Evolutionary conservation across 169 alveolate genomes (phyloP).

Genomic region (Eimeria necatrix): DNA sequence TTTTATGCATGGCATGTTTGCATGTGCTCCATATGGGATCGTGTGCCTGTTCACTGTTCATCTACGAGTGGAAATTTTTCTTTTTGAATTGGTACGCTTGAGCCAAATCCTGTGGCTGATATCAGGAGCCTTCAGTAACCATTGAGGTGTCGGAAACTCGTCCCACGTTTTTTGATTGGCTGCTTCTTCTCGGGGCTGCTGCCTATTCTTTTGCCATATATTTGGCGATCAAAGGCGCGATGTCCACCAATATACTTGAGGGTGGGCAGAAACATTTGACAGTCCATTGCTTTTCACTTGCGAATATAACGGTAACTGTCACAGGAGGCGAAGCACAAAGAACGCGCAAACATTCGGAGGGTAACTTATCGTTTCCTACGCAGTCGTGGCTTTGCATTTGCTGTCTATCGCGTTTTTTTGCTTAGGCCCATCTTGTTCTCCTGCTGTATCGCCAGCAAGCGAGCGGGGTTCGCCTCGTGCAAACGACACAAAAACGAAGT

Average conservation of each 20-base stretch:
- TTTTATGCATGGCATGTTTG: background rate
- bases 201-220: conserved; percentile 12
- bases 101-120: background rate
- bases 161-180: conserved; percentile 50
- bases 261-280: background rate
- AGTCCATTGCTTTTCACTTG: no score
- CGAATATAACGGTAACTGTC: no score
- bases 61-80: no score
- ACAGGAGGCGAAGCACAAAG: no score
- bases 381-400: background rate
- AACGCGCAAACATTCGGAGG: background rate
- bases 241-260: background rate
- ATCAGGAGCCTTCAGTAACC: conserved; percentile 21
- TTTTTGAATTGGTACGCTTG: no score
- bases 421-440: background rate
- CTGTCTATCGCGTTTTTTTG: background rate
- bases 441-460: background rate
- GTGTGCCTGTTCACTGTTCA: background rate
- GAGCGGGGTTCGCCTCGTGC: background rate
- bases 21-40: background rate
- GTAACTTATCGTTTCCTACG: background rate
- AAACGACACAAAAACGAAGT: background rate
- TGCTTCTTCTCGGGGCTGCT: conserved; percentile 1
- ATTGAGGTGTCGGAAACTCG: conserved; percentile 21
- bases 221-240: conserved; percentile 25